A percentile compares a stretch with the other conserved stretches of the same genome.
Conservation (phyloP, 257 asterid species). For the Vinca minor region DNA sequence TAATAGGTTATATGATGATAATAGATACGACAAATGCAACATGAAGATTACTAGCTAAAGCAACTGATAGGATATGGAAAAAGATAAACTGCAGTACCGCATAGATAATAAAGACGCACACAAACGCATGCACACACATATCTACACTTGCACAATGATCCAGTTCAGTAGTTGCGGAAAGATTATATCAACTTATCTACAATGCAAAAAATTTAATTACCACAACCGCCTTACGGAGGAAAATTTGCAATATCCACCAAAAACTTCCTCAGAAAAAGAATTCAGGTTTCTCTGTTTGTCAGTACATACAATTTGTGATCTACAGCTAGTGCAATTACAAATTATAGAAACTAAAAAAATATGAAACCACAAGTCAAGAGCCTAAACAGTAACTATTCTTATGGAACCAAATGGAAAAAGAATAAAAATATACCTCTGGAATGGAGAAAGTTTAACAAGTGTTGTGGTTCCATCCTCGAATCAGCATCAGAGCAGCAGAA, state of each 20-base stretch:
- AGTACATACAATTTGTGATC: background rate
- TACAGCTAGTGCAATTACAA: background rate
- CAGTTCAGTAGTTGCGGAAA: background rate
- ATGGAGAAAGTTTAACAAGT: background rate
- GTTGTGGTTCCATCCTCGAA: background rate
- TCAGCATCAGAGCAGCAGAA: background rate
- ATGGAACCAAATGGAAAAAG: background rate
- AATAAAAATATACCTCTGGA: background rate
- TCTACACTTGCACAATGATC: too few relatives aligned
- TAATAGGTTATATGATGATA: background rate
- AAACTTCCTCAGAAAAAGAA: too few relatives aligned
- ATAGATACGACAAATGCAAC: background rate
- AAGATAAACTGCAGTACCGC: too few relatives aligned
- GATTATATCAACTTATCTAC: background rate
- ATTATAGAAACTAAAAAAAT: background rate
- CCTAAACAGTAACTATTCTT: background rate
- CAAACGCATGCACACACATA: too few relatives aligned
- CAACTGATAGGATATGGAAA: too few relatives aligned
- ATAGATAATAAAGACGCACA: too few relatives aligned
- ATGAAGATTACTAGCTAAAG: too few relatives aligned
- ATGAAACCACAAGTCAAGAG: background rate
- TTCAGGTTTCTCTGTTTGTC: background rate
- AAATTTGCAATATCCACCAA: background rate
- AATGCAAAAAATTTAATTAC: background rate
- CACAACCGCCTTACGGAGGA: background rate